Evolutionary conservation across 306 rosid genomes (phyloP).

Genomic region (Betula pendula): DNA sequence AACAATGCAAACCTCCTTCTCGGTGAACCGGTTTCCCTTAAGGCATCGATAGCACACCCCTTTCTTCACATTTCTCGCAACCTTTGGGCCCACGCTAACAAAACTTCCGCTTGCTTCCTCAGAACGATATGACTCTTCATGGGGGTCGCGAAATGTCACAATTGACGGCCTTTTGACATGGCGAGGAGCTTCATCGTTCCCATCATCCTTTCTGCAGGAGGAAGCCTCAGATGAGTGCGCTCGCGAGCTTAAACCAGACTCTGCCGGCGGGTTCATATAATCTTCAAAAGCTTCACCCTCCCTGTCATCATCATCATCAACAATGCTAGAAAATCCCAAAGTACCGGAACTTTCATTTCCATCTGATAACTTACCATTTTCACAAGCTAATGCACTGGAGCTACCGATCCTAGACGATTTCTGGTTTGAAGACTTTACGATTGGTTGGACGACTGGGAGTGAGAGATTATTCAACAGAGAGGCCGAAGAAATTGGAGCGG

Average conservation of each 20-base stretch:
- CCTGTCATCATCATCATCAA: slow-evolving; percentile 18
- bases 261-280: slow-evolving; percentile 40
- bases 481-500: slow-evolving; percentile 43
- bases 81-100: slow-evolving; percentile 38
- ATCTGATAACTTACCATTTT: slow-evolving; percentile 12
- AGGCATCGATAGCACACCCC: slow-evolving; percentile 69
- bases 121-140: slow-evolving; percentile 31
- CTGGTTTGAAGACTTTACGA: slow-evolving; percentile 28
- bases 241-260: slow-evolving; percentile 37
- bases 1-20: slow-evolving; percentile 72
- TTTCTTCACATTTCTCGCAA: slow-evolving; percentile 55
- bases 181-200: slow-evolving; percentile 20
- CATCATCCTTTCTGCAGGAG: slow-evolving; percentile 38
- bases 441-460: slow-evolving; percentile 65
- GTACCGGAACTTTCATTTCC: slow-evolving; percentile 26
- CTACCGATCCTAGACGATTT: background rate
- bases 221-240: slow-evolving; percentile 48
- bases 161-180: slow-evolving; percentile 53
- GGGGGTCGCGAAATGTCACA: slow-evolving; percentile 56
- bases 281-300: slow-evolving; percentile 26
- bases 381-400: slow-evolving; percentile 11
- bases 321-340: slow-evolving; percentile 7
- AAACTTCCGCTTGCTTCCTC: slow-evolving; percentile 27
- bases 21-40: slow-evolving; percentile 53
- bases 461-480: slow-evolving; percentile 29